Evolutionary conservation across 208 protist genomes (phyloP).

Genomic region (Leishmania aethiopica): DNA sequence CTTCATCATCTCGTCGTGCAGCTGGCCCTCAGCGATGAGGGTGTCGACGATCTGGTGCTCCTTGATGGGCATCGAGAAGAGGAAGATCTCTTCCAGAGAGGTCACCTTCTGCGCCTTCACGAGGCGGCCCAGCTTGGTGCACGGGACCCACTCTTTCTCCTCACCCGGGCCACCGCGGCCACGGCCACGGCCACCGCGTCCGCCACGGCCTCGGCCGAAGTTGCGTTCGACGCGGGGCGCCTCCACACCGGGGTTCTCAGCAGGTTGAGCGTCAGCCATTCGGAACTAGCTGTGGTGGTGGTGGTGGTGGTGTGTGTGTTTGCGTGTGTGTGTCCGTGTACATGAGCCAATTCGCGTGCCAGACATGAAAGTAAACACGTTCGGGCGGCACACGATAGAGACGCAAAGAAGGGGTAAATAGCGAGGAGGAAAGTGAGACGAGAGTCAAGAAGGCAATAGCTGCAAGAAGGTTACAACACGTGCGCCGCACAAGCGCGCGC

Average conservation of each 20-base stretch:
- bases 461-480: background rate
- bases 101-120: slow-evolving; percentile 97
- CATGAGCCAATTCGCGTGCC: background rate
- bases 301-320: no score
- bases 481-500: background rate
- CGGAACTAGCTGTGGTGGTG: slow-evolving; percentile 24
- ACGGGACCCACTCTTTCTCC: slow-evolving; percentile 97
- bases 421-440: background rate
- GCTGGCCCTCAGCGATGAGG: slow-evolving; percentile 92
- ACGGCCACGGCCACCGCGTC: slow-evolving; percentile 29
- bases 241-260: slow-evolving; percentile 36
- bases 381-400: background rate
- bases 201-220: slow-evolving; percentile 64
- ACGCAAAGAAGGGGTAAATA: background rate
- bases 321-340: background rate
- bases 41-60: slow-evolving; percentile 99
- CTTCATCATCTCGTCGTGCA: slow-evolving; percentile 97
- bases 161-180: slow-evolving; percentile 59
- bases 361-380: background rate
- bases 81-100: slow-evolving; percentile 98
- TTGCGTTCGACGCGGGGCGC: slow-evolving; percentile 50
- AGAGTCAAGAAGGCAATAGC: background rate
- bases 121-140: slow-evolving; percentile 99
- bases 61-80: slow-evolving; percentile 99
- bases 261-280: slow-evolving; percentile 78